Evolutionary conservation across 805 yeast genomes (phyloP).

Genomic region (Zygosaccharomyces lentus): DNA sequence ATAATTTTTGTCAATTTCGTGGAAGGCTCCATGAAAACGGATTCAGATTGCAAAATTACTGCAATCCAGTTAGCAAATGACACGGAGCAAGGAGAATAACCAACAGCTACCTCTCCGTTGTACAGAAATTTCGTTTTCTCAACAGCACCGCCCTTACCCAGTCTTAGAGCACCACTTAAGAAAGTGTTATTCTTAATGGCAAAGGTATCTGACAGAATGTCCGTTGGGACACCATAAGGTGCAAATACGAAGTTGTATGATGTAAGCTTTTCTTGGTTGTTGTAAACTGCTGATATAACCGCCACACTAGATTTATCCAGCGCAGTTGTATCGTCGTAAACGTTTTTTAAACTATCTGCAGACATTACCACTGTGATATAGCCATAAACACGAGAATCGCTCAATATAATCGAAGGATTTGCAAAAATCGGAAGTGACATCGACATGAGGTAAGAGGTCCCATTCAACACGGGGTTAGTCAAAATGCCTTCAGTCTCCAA

Average conservation of each 20-base stretch:
- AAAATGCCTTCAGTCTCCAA: constrained; percentile 45
- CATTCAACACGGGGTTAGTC: constrained; percentile 61
- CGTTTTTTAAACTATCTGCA: constrained; percentile 41
- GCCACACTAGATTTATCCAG: constrained; percentile 37
- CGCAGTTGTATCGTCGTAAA: constrained; percentile 41
- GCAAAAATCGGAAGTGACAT: constrained; percentile 73
- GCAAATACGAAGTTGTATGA: constrained; percentile 44
- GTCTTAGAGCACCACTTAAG: constrained; percentile 35
- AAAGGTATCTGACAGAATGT: constrained; percentile 23
- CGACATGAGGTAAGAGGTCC: constrained; percentile 54
- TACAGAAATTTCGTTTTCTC: constrained; percentile 38
- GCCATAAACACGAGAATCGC: constrained; percentile 61
- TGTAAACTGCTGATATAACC: constrained; percentile 30
- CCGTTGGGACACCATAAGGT: constrained; percentile 27
- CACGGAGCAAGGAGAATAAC: constrained; percentile 47
- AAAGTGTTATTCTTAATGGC: constrained; percentile 34
- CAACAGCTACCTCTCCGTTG: constrained; percentile 47
- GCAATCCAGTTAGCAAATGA: constrained; percentile 63
- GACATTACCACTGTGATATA: constrained; percentile 58
- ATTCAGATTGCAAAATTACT: constrained; percentile 58
- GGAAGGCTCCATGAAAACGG: constrained; percentile 59
- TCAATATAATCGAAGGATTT: constrained; percentile 62
- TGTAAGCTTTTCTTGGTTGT: constrained; percentile 22
- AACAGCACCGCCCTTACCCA: constrained; percentile 40
- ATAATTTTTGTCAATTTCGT: constrained; percentile 60